These are phyloP conservation scores for Penicillium pancosmium DNA, from an alignment of 495 filamentous ascomycete genomes.

Conservation along the genomic window DNA sequence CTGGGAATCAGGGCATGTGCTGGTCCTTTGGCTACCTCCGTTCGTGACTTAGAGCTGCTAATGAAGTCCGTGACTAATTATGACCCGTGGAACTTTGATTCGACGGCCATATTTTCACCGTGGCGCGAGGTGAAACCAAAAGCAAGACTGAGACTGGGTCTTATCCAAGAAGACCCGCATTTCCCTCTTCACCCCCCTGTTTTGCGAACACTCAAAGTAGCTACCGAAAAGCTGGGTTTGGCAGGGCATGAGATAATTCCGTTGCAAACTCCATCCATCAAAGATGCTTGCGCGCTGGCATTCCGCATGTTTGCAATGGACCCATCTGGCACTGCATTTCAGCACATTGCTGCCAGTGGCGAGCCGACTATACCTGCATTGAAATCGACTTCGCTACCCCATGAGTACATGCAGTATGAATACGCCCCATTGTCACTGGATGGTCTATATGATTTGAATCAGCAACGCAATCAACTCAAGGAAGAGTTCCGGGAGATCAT, in stretches of 20 bases:
- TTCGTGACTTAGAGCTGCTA: slow-evolving; percentile 59
- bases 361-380: slow-evolving; percentile 27
- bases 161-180: slow-evolving; percentile 19
- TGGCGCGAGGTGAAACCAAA: slow-evolving; percentile 14
- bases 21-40: slow-evolving; percentile 59
- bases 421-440: slow-evolving; percentile 18
- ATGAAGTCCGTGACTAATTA: slow-evolving; percentile 10
- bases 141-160: slow-evolving; percentile 11
- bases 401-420: slow-evolving; percentile 16
- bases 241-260: slow-evolving; percentile 20
- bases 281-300: slow-evolving; percentile 13
- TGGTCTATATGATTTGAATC: slow-evolving; percentile 18
- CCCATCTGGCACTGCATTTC: slow-evolving; percentile 16
- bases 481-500: slow-evolving; percentile 18
- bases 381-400: slow-evolving; percentile 15
- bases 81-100: slow-evolving; percentile 14
- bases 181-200: slow-evolving; percentile 27
- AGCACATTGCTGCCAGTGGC: slow-evolving; percentile 26
- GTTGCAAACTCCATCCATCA: slow-evolving; percentile 14
- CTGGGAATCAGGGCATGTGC: slow-evolving; percentile 21
- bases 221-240: slow-evolving; percentile 4
- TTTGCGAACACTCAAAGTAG: slow-evolving; percentile 15
- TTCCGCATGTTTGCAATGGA: slow-evolving; percentile 30
- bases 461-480: slow-evolving; percentile 14
- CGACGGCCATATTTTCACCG: slow-evolving; percentile 17